Conservation (phyloP, 2,329 filamentous ascomycete species). For the Cercospora canescens region DNA sequence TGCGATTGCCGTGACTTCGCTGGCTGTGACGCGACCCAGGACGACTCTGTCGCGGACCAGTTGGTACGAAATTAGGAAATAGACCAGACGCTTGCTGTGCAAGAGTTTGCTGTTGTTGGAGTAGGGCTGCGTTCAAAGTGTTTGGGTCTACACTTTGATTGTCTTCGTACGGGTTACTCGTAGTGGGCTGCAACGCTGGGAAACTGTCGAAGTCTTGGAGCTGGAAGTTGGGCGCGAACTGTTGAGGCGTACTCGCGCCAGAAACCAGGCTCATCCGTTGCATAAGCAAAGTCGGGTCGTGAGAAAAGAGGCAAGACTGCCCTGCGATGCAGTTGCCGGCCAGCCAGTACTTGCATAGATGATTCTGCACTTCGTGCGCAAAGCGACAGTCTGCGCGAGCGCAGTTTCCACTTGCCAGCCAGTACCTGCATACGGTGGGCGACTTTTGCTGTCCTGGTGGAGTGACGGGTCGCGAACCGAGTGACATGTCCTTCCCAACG, state of each 20-base stretch:
- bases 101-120: slow-evolving; percentile 45
- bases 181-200: slow-evolving; percentile 64
- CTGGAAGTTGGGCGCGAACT: slow-evolving; percentile 68
- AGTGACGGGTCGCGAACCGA: slow-evolving; percentile 70
- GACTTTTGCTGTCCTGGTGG: slow-evolving; percentile 76
- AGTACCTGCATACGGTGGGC: slow-evolving; percentile 95
- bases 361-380: slow-evolving; percentile 92
- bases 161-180: slow-evolving; percentile 46
- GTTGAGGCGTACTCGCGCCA: slow-evolving; percentile 63
- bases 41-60: slow-evolving; percentile 52
- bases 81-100: slow-evolving; percentile 62
- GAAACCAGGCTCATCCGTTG: slow-evolving; percentile 72
- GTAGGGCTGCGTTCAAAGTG: slow-evolving; percentile 45
- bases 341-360: slow-evolving; percentile 99
- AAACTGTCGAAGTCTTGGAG: slow-evolving; percentile 84
- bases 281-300: slow-evolving; percentile 86
- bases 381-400: slow-evolving; percentile 94
- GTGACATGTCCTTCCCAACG: slow-evolving; percentile 86
- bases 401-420: slow-evolving; percentile 91
- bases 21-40: slow-evolving; percentile 82
- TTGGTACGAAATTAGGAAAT: slow-evolving; percentile 59
- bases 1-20: slow-evolving; percentile 66
- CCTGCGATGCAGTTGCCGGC: slow-evolving; percentile 94
- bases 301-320: slow-evolving; percentile 92
- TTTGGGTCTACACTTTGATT: slow-evolving; percentile 37